These are phyloP conservation scores for Leptographium radiaticola DNA, from an alignment of 2,329 filamentous ascomycete genomes.

Conservation along the genomic window DNA sequence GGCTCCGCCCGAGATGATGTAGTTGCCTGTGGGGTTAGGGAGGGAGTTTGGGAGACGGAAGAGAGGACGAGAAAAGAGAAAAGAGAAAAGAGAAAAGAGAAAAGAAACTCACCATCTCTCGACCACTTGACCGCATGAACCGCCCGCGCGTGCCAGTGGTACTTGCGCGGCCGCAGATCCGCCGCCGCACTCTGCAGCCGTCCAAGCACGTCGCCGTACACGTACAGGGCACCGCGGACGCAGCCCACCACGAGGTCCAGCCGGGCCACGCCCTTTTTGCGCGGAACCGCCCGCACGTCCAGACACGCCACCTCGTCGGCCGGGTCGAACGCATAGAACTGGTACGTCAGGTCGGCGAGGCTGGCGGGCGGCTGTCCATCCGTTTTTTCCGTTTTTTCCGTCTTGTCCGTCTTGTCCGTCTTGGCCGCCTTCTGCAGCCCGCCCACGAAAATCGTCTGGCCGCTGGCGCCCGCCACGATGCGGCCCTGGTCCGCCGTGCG, in stretches of 20 bases:
- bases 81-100: too few species aligned
- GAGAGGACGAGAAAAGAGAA: too few species aligned
- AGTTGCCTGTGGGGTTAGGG: too few species aligned
- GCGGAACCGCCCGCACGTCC: constrained; percentile 40
- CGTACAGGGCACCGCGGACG: constrained; percentile 59
- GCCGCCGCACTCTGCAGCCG: constrained; percentile 35
- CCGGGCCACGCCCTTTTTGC: constrained; percentile 13
- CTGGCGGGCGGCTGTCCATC: constrained; percentile 18
- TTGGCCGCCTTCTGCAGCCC: constrained; percentile 22
- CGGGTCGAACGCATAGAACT: constrained; percentile 44
- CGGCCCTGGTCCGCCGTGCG: constrained; percentile 37
- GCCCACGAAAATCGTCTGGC: constrained; percentile 48
- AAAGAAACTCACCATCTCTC: constrained; percentile 53
- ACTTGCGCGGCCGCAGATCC: constrained; percentile 46
- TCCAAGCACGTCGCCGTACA: constrained; percentile 64
- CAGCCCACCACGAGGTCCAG: constrained; percentile 64
- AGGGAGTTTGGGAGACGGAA: too few species aligned
- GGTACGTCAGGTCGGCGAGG: constrained; percentile 34
- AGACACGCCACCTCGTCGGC: constrained; percentile 54
- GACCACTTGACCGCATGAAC: constrained; percentile 88
- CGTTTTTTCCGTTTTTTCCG: too few species aligned
- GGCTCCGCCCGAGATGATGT: constrained; percentile 81
- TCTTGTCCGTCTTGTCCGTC: too few species aligned
- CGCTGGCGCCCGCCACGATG: constrained; percentile 42
- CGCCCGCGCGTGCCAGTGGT: constrained; percentile 84